These are phyloP conservation scores for Fusarium miscanthi DNA, from an alignment of 2,329 filamentous ascomycete species.

Conservation along the genomic window DNA sequence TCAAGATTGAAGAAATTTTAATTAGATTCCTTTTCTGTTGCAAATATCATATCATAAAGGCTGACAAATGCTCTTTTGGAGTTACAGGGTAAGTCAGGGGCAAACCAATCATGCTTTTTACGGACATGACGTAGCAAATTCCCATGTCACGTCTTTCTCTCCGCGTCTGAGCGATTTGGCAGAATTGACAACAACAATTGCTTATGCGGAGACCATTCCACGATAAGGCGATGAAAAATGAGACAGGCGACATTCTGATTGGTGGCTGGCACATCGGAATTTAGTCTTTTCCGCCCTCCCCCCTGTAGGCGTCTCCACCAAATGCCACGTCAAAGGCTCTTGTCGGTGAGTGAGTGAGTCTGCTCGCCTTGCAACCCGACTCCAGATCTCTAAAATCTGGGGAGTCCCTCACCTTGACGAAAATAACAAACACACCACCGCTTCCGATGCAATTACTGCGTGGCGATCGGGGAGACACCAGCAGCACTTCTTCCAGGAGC, in stretches of 20 bases:
- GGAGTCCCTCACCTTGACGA: conserved; percentile 20
- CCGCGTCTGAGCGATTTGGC: conserved; percentile 20
- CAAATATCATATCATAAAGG: not conserved
- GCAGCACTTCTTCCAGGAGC: conserved; percentile 38
- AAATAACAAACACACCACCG: conserved; percentile 31
- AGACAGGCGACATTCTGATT: not conserved
- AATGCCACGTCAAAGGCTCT: conserved; percentile 39
- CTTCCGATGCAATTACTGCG: conserved; percentile 41
- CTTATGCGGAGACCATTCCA: conserved; percentile 12
- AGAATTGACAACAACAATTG: conserved; percentile 9
- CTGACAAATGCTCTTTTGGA: not conserved
- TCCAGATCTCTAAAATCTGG: conserved; percentile 25
- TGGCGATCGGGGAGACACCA: conserved; percentile 41
- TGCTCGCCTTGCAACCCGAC: conserved; percentile 19
- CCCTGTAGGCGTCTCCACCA: conserved; percentile 27
- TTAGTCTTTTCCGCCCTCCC: conserved; percentile 35
- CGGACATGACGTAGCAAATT: conserved; percentile 11
- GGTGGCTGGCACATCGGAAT: conserved; percentile 20
- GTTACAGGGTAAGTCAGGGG: conserved; percentile 5
- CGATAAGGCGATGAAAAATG: conserved; percentile 17
- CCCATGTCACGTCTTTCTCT: not conserved
- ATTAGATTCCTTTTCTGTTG: fast-evolving
- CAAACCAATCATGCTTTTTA: not conserved
- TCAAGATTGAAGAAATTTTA: not conserved
- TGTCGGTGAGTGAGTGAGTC: conserved; percentile 41